Base-by-base conservation (phyloP, 2,329 filamentous ascomycete species). In the Colletotrichum euphorbiae region DNA sequence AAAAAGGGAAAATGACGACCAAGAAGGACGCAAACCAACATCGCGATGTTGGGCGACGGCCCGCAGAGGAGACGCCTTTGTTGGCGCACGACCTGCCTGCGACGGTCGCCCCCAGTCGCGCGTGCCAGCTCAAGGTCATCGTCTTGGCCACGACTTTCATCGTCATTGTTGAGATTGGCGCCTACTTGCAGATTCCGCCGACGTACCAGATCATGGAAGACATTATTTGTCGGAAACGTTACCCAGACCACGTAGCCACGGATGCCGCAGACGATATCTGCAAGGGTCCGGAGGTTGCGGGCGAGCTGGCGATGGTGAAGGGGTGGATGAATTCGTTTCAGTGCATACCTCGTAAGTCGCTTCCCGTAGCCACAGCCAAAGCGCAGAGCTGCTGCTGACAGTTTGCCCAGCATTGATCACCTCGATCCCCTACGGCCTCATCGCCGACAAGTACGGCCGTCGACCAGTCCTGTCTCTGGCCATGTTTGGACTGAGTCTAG, bases 191-290 rank as follows among this genome's bases (percentile, higher is more conserved):
- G 70, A 79, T 61, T 19, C 79, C 84, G 3, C 83, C 86, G 0
- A 73, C 77, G 50, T 83, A 81, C 56, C 82, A 83, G 60, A 80
- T 88, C 57, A 80, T 85, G 70, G 87, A 89, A 73, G 79, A 81
- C 58, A 81, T 87, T 51, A 81, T 87, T 50, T 89, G 87, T 74
- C 82, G 82, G 24, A 72, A 79, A 15, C 79, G 83, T 69, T 84
- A 83, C 70, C 81, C 83, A 5, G 76, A 80, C 2, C 75, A 80
- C 50, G 72, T 78, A 24, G 74, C 80, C 0, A 62, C 68, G 50
- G 72, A 58, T 3, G 69, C 75, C 73, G 58, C 75, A 2, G 84
- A 86, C 63, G 73, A 77, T 50, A 76, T 79, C 6, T 89, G 87
- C 77, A 88, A 89, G 72, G 74, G 75, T 3, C 73, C 78, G 0